Evolutionary conservation across 192 early-diverging fungal genomes (phyloP), one percentile per base, ranked within the genome.

Genomic region (Geranomyces michiganensis): DNA sequence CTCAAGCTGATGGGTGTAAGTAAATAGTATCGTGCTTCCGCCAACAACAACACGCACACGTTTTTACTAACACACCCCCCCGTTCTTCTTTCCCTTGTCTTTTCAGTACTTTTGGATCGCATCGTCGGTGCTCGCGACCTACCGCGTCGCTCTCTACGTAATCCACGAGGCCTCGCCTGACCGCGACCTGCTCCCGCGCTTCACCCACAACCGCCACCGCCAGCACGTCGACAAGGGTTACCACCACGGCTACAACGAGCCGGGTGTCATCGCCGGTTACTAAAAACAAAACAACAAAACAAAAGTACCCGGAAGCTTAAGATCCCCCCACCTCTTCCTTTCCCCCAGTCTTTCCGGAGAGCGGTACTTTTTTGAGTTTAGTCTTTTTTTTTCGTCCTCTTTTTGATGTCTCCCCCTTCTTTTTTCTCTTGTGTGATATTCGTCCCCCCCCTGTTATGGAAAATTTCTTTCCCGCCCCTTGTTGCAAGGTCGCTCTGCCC

Each of bases 1-100:
- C n/a, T 73, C 63, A 73, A 73, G 44, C 51, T 73, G 12, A 47
- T 43, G n/a, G 71, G 53, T 10, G 70, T 72, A 72, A 72, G 70
- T 48, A n/a, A n/a, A n/a, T n/a, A n/a, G n/a, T n/a, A n/a, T n/a
- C n/a, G n/a, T n/a, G n/a, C n/a, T n/a, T n/a, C n/a, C n/a, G n/a
- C n/a, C n/a, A n/a, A n/a, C n/a, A n/a, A n/a, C n/a, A n/a, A n/a
- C n/a, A n/a, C n/a, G n/a, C n/a, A n/a, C 46, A 47, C 19, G 19
- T 47, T 47, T 26, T 53, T 4, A 24, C 51, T 6, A n/a, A 3
- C 51, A 15, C 51, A 1, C 7, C 32, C 15, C 4, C 33, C 43
- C 43, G 5, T 58, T 63, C 31, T 59, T 27, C 26, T 59, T 27
- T 12, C 68, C 43, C 17, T 46, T 45, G 3, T 41, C 7, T 17